Base-by-base conservation (phyloP, 176 grass and related monocot species). In the Paspalum notatum region DNA sequence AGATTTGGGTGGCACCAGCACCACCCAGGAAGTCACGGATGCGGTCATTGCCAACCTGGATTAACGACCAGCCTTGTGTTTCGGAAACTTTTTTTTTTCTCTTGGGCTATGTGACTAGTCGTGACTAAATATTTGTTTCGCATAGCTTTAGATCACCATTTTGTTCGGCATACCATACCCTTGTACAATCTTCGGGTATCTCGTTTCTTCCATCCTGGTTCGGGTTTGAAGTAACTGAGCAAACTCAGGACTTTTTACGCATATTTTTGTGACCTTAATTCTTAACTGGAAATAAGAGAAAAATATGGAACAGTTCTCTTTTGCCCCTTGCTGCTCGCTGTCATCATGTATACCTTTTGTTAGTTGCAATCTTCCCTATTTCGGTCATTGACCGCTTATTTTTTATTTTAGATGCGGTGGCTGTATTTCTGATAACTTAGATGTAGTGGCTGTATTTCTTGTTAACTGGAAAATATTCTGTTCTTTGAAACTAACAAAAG, bases 1-100 rank as follows among this genome's bases (percentile, higher is more conserved):
- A 82, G 96, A 95, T 86, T 85, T 99, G 84, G 96, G 96, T 8
- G 96, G 96, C 42, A 83, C 56, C 48, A 93, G 92, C 82, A 91
- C 86, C 12, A 95, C 96, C 25, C 90, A 99, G 68, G 92, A 95
- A 87, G 88, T 99, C 37, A 85, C 91, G 0, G 88, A 99, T 90
- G 96, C 88, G 0, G 96, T 98, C 8, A 79, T 95, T 26, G 84
- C 88, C 17, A 89, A 95, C 24, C 92, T 99, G 9, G 79, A 82
- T 72, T 88, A 48, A 78, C 7, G 37, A 47, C 55, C 5, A 62
- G 4, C 18, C 0, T 1, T 53, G 49, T 72, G 6, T 38, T 49
- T 77, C 8, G n/a, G 9, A 66, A 63, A 71, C 62, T 20, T 26
- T 39, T 13, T 71, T 76, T 56, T 77, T 1, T 7, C 49, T 27